A percentile compares a stretch with the other conserved stretches of the same genome.
Conservation (phyloP, 305 asterid genomes). For the Fraxinus dipetala region DNA sequence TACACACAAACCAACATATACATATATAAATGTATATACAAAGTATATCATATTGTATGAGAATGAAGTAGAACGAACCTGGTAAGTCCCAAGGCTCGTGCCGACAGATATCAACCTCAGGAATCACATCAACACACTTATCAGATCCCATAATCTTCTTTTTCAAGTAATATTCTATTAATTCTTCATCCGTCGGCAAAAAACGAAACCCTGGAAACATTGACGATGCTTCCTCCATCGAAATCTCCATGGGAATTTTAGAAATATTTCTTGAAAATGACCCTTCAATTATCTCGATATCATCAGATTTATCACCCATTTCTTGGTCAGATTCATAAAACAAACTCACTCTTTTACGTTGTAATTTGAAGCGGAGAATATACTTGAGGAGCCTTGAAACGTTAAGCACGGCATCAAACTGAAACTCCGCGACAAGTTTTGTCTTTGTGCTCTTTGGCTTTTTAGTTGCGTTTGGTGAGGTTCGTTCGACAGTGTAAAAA, state of each 20-base stretch:
- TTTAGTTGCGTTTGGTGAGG: background rate
- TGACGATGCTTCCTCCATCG: slow-evolving; percentile 60
- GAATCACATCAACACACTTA: slow-evolving; percentile 56
- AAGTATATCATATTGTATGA: background rate
- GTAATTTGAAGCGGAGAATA: background rate
- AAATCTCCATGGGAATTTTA: slow-evolving; percentile 38
- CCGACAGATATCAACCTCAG: slow-evolving; percentile 72
- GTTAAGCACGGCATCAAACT: background rate
- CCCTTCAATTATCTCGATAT: background rate
- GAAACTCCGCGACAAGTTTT: background rate
- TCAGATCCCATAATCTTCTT: slow-evolving; percentile 60
- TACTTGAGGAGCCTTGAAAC: background rate
- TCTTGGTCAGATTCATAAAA: background rate
- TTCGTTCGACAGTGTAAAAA: background rate
- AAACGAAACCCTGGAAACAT: slow-evolving; percentile 83
- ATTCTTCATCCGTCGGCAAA: slow-evolving; percentile 81
- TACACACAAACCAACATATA: background rate
- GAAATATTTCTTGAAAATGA: slow-evolving; percentile 3
- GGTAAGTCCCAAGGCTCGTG: slow-evolving; percentile 91
- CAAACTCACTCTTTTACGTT: background rate
- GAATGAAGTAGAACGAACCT: slow-evolving; percentile 30
- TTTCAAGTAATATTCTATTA: slow-evolving; percentile 61
- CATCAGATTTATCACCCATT: slow-evolving; percentile 6
- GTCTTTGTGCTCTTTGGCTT: background rate
- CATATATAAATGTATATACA: background rate